Evolutionary conservation across 768 basidiomycete genomes (phyloP).

Genomic region (Mycena haematopus): DNA sequence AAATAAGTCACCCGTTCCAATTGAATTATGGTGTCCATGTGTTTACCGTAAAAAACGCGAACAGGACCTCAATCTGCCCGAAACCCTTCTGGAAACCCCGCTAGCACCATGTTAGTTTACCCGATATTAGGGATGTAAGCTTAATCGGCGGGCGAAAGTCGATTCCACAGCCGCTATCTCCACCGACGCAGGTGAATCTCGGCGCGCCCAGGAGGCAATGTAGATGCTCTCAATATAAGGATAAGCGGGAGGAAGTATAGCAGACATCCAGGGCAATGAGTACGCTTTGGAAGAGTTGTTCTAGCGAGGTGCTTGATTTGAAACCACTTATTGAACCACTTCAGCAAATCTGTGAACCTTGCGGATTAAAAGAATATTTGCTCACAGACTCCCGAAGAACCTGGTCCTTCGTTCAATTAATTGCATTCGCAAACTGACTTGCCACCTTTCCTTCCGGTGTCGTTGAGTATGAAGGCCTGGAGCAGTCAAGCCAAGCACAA

Average conservation of each 20-base stretch:
- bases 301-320: not conserved
- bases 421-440: conserved; percentile 2
- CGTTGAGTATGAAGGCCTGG: not conserved
- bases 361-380: not conserved
- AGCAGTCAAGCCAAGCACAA: not conserved
- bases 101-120: not conserved
- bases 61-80: not conserved
- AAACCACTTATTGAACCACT: not conserved
- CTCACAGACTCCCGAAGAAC: not conserved
- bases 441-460: conserved; percentile 8
- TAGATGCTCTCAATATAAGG: conserved; percentile 3
- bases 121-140: not conserved
- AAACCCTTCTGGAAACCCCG: not conserved
- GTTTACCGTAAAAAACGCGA: not conserved
- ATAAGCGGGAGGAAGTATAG: not conserved
- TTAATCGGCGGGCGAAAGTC: conserved; percentile 5
- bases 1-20: not conserved
- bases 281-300: not conserved
- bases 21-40: not conserved
- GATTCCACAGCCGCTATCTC: not conserved
- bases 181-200: conserved; percentile 7
- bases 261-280: too few species aligned
- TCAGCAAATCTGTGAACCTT: not conserved
- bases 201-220: not conserved
- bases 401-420: conserved; percentile 5